These are phyloP conservation scores for Nemania sp. DNA, from an alignment of 2,329 filamentous ascomycete species.

Conservation along the genomic window DNA sequence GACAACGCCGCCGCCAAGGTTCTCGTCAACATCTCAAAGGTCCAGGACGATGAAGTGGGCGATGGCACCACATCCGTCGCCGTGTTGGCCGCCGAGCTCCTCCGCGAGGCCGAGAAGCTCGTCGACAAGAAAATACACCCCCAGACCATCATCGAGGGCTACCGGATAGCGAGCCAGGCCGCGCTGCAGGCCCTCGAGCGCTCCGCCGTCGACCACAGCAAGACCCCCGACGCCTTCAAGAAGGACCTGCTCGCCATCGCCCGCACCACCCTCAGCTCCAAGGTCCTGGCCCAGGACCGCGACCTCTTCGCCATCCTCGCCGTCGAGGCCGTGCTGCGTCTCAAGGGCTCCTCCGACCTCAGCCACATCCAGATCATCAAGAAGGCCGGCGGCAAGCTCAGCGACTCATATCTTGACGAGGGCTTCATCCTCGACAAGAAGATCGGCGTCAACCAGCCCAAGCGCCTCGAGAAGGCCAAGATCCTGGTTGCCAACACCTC, in stretches of 20 bases:
- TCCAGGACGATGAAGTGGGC: constrained; percentile 98
- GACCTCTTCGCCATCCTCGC: constrained; percentile 92
- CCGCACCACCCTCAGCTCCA: constrained; percentile 94
- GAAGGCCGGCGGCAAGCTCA: constrained; percentile 97
- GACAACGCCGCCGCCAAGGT: constrained; percentile 99
- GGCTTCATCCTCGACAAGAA: constrained; percentile 99
- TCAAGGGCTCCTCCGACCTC: constrained; percentile 91
- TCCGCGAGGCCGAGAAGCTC: constrained; percentile 96
- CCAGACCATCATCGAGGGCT: constrained; percentile 99
- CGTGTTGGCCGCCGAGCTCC: constrained; percentile 91
- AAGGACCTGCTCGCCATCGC: constrained; percentile 92
- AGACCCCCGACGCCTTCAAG: constrained; percentile 83
- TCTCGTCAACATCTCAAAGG: constrained; percentile 98
- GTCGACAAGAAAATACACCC: constrained; percentile 99
- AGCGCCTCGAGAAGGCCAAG: constrained; percentile 96
- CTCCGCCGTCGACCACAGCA: constrained; percentile 90
- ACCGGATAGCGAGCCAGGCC: constrained; percentile 93
- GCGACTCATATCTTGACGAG: constrained; percentile 96
- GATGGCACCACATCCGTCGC: constrained; percentile 99
- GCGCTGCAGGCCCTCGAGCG: constrained; percentile 86
- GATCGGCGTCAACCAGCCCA: constrained; percentile 98
- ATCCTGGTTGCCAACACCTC: constrained; percentile 97
- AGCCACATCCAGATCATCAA: constrained; percentile 99
- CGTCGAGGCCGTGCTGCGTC: constrained; percentile 88
- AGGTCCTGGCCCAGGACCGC: constrained; percentile 93